Percentiles rank a stretch among this genome's conserved stretches.
phyloP scores from a whole-genome alignment of 441 rosid genomes.

The Erodium trifolium region DNA sequence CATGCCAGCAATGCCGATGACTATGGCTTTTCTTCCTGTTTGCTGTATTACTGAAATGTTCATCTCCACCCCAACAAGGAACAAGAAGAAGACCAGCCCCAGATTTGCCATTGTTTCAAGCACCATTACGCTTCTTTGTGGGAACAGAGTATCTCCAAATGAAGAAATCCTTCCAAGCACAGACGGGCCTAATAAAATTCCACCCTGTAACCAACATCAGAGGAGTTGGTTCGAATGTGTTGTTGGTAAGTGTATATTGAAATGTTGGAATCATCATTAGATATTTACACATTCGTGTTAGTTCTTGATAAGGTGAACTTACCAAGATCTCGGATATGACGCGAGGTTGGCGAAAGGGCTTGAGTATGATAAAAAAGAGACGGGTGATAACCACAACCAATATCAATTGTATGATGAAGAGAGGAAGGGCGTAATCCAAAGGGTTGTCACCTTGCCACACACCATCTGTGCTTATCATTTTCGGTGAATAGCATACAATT shows the following conservation, averaged over 20 bases:
- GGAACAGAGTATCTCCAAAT: slow-evolving; percentile 51
- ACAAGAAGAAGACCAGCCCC: slow-evolving; percentile 80
- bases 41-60: slow-evolving; percentile 57
- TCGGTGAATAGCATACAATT: slow-evolving; percentile 80
- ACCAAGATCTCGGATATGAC: slow-evolving; percentile 78
- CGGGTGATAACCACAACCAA: slow-evolving; percentile 76
- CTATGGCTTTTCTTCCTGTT: slow-evolving; percentile 56
- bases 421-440: slow-evolving; percentile 79
- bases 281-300: no score
- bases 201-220: slow-evolving; percentile 44
- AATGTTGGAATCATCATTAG: background rate
- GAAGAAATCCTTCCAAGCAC: slow-evolving; percentile 42
- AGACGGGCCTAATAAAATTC: slow-evolving; percentile 74
- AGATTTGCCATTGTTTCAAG: slow-evolving; percentile 95
- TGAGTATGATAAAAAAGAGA: slow-evolving; percentile 51
- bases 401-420: slow-evolving; percentile 79
- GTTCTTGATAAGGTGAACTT: background rate
- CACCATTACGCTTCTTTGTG: slow-evolving; percentile 86
- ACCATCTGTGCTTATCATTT: slow-evolving; percentile 92
- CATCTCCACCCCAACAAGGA: slow-evolving; percentile 94
- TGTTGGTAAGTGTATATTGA: background rate
- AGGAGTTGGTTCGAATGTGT: background rate
- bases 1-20: slow-evolving; percentile 81
- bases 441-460: slow-evolving; percentile 98
- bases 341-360: slow-evolving; percentile 89